Base-by-base conservation (phyloP, 441 rosid species). In the Rhodomyrtus psidioides region DNA sequence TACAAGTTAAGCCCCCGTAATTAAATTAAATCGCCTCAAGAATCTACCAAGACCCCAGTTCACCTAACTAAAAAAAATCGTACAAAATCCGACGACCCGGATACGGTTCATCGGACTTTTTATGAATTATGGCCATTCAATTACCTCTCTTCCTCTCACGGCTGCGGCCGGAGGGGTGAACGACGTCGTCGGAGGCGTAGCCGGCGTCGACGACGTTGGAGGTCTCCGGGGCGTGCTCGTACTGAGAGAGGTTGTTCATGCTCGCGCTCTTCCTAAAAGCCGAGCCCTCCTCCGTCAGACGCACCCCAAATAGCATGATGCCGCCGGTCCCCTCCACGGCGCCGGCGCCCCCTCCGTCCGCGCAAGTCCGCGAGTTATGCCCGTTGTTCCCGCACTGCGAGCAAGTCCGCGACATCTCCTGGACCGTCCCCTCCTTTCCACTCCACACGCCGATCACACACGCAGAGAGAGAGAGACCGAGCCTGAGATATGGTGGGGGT, bases 301-400 rank as follows among this genome's bases (percentile, higher is more conserved):
- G 91, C 19, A 96, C 99, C 27, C 99, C 99, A 83, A 96, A 96
- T 27, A 96, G 90, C 98, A 95, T 95, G 91, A 96, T 92, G 8
- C 93, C 95, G 83, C 89, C 90, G 85, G 75, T 88, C 91, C 34
- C 87, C 90, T 6, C 85, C 86, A 27, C 81, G 39, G 17, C 34
- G 74, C 16, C 89, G 6, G 85, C 65, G 16, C 84, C 74, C 27
- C 44, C 82, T 2, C 88, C 90, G 83, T 91, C 93, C 23, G 85
- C 89, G 88, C 96, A 93, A 1, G 95, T 92, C 55, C 93, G 91
- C 7, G 94, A 93, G 92, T 93, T 94, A 83, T 94, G 96, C 86
- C 95, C 95, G 91, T 93, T 91, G 92, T 90, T 93, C 85, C 94
- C 96, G 83, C 94, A 91, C 91, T 89, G 96, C 26, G 95, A 93